Evolutionary conservation across 176 grass and related monocot species (phyloP).

Genomic region (Eragrostis nindensis): DNA sequence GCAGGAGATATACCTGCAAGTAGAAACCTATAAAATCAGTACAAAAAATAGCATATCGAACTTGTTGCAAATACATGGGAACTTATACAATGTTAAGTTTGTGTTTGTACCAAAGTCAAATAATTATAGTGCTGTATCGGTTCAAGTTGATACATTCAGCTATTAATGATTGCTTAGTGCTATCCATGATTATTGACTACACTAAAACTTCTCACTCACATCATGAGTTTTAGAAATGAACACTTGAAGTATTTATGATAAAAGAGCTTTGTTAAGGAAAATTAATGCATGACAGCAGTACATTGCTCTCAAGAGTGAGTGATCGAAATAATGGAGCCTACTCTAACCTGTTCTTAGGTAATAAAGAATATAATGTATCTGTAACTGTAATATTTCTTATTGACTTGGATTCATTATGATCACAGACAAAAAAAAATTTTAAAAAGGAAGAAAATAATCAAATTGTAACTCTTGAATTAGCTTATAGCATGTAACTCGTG

Average conservation of each 20-base stretch:
- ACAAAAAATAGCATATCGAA: slow-evolving; percentile 12
- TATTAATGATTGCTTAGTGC: background rate
- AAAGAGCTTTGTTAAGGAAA: background rate
- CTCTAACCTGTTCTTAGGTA: background rate
- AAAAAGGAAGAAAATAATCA: background rate
- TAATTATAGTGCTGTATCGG: background rate
- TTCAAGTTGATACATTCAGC: slow-evolving; percentile 9
- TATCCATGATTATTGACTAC: background rate
- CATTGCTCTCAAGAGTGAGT: background rate
- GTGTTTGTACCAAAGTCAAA: background rate
- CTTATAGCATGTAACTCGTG: background rate
- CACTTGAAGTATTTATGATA: background rate
- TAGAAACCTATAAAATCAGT: slow-evolving; percentile 3
- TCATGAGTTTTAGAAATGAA: slow-evolving; percentile 28
- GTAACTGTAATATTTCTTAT: background rate
- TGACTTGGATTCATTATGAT: background rate
- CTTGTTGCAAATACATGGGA: background rate
- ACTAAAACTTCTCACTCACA: slow-evolving; percentile 19
- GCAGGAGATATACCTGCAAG: slow-evolving; percentile 62
- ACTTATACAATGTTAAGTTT: slow-evolving; percentile 8
- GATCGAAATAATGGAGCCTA: background rate
- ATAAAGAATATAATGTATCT: background rate
- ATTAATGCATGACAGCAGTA: background rate
- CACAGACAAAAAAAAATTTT: slow-evolving; percentile 15
- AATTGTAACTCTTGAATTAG: background rate